Evolutionary conservation across 1,139 yeast genomes (phyloP), one percentile per base, ranked within the genome.

Genomic region (Hanseniaspora gamundiae): DNA sequence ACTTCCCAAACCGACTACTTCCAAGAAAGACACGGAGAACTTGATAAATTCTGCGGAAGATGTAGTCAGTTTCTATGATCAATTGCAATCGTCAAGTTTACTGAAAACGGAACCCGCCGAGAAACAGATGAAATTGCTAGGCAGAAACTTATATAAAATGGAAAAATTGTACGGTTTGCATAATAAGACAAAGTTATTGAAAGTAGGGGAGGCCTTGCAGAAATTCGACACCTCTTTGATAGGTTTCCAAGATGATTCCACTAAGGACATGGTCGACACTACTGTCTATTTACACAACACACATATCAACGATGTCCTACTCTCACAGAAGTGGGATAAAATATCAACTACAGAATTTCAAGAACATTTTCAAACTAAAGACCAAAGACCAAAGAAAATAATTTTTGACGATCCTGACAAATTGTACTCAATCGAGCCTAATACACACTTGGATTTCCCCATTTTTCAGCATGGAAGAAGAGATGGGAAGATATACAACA

Each of bases 401-500:
- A 49, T 42, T 46, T 57, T 22, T 45, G 56, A 42, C 43, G 51
- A 21, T 50, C 58, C 55, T 38, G 36, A 11, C 26, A 22, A 11
- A 43, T 51, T 7, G 36, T 44, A 19, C 49, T 45, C 31, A 45
- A 42, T 16, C 42, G 38, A 2, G 40, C 57, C 57, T 39, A 47
- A 46, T 30, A 41, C 41, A 10, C 46, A 49, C 20, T 35, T 47
- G 1, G 53, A 52, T 11, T 51, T 57, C 39, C 62, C 61, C 1
- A 62, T 65, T 0, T 60, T 67, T 1, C 58, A 59, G 9, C 52
- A 56, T 42, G 52, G 51, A 8, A 50, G 60, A 4, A 59, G 82
- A 48, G 58, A 58, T 20, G 80, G 76, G 0, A 55, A 65, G n/a
- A 63, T 72, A 0, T 47, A 73, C 13, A 74, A 76, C 50, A 62